Evolutionary conservation across 352 stramenopile genomes (phyloP), one percentile per base, ranked within the genome.

Genomic region (Phytopythium vexans): DNA sequence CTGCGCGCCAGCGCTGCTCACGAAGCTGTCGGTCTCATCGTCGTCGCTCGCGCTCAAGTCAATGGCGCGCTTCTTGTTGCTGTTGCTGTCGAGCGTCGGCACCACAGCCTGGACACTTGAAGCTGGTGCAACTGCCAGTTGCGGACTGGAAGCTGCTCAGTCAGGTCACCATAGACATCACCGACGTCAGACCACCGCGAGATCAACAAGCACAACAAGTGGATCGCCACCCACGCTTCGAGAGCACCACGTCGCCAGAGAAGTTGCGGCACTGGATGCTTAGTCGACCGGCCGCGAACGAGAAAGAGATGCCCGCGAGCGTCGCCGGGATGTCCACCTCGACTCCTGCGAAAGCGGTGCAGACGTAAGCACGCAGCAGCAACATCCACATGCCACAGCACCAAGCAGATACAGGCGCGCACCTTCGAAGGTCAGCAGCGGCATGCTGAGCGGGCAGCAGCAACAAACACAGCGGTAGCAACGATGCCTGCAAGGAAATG

Each of bases 181-280:
- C 21, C 2, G 21, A 27, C 21, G 21, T 27, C 21, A 27, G 21
- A 27, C 21, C 21, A 27, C 21, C 21, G 2, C 21, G 21, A 27
- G 21, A 41, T 41, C 37, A 9, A 41, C 37, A 41, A 41, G 37
- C 37, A 31, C 45, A 33, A n/a, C 6, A 40, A 27, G 11, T 14
- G 12, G 11, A 31, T 3, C 11, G 3, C 14, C 11, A 41, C 58
- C 45, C 71, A 79, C 65, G 62, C 55, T 79, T 89, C 41, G 67
- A 69, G 41, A 94, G 66, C 43, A 86, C 72, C 32, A 94, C 70
- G 41, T 75, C 56, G 48, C 83, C 83, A 8, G 79, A 86, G 61
- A 94, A 94, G 72, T 76, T 71, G 53, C 52, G 55, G 64, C 83
- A 94, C 45, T 77, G 74, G 60, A 94, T 89, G 42, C 71, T 71